Evolutionary conservation across 768 basidiomycete species (phyloP).

Genomic region (Calocera cornea): DNA sequence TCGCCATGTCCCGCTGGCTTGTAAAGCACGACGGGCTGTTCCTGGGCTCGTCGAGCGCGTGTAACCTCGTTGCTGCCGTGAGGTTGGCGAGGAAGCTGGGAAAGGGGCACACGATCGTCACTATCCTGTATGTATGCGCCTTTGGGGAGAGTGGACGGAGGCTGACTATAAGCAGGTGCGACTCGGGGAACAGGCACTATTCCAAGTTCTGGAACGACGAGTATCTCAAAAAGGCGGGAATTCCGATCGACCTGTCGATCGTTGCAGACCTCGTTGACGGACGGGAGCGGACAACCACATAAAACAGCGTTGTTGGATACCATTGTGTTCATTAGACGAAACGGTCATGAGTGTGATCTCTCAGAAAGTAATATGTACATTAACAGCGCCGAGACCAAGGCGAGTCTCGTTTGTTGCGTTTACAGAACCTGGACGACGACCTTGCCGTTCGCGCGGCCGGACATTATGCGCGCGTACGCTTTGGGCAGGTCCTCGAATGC

Average conservation of each 20-base stretch:
- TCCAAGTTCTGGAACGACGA: conserved; percentile 71
- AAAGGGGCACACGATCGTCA: conserved; percentile 69
- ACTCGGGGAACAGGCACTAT: conserved; percentile 83
- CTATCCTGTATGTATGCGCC: conserved; percentile 48
- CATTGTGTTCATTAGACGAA: background rate
- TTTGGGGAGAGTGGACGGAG: background rate
- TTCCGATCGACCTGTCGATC: conserved; percentile 31
- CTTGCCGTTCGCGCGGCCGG: conserved; percentile 47
- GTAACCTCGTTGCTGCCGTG: conserved; percentile 87
- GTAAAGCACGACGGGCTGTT: conserved; percentile 85
- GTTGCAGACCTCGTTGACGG: conserved; percentile 25
- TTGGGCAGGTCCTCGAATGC: conserved; percentile 41
- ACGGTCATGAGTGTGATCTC: background rate
- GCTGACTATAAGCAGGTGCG: conserved; percentile 41
- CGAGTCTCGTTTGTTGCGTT: background rate
- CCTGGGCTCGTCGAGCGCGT: conserved; percentile 90
- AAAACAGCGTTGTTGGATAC: background rate
- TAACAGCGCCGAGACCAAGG: background rate
- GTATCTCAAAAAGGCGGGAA: conserved; percentile 32
- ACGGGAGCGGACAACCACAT: background rate
- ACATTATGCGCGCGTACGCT: conserved; percentile 51
- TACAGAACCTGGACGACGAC: conserved; percentile 34
- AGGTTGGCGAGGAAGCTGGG: conserved; percentile 58
- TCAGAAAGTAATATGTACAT: background rate
- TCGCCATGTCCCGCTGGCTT: conserved; percentile 89